Conservation (phyloP, 352 stramenopile genomes). For the Pilasporangium apinafurcum region DNA sequence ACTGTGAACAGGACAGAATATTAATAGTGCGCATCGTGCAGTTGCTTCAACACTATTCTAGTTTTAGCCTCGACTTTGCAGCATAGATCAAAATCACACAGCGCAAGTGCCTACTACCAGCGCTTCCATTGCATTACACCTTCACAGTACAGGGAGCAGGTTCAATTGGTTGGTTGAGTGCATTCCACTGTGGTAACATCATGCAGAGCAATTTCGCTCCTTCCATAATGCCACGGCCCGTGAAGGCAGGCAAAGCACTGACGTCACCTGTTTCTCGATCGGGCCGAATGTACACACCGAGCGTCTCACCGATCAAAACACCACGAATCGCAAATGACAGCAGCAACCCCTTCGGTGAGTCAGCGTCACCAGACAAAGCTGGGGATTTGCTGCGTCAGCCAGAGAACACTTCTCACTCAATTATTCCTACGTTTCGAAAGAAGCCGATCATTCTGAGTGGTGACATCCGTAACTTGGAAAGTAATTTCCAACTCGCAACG, state of each 20-base stretch:
- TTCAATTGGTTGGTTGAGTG: too few relatives aligned
- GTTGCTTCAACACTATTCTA: too few relatives aligned
- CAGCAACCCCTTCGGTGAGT: slow-evolving; percentile 7
- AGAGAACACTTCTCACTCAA: slow-evolving; percentile 15
- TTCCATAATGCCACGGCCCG: slow-evolving; percentile 51
- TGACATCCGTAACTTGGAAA: slow-evolving; percentile 69
- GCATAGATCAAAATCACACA: too few relatives aligned
- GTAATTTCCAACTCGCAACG: slow-evolving; percentile 54
- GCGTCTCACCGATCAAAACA: slow-evolving; percentile 43
- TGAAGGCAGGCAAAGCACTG: slow-evolving; percentile 23
- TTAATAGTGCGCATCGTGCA: too few relatives aligned
- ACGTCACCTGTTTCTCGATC: slow-evolving; percentile 10
- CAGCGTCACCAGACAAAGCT: slow-evolving; percentile 6
- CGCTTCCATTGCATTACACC: too few relatives aligned
- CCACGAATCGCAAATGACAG: not conserved
- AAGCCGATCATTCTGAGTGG: slow-evolving; percentile 58
- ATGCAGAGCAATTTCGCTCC: slow-evolving; percentile 41
- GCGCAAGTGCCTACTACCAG: too few relatives aligned
- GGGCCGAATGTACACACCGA: slow-evolving; percentile 41
- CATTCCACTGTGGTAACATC: too few relatives aligned
- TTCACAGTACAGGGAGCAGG: too few relatives aligned
- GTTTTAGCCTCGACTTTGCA: too few relatives aligned
- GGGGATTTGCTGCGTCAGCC: slow-evolving; percentile 13
- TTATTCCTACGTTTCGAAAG: slow-evolving; percentile 26
- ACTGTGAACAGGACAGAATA: too few relatives aligned